A percentile compares a stretch with the other conserved stretches of the same genome.
Conservation (phyloP, 306 rosid genomes). For the Quercus glauca region DNA sequence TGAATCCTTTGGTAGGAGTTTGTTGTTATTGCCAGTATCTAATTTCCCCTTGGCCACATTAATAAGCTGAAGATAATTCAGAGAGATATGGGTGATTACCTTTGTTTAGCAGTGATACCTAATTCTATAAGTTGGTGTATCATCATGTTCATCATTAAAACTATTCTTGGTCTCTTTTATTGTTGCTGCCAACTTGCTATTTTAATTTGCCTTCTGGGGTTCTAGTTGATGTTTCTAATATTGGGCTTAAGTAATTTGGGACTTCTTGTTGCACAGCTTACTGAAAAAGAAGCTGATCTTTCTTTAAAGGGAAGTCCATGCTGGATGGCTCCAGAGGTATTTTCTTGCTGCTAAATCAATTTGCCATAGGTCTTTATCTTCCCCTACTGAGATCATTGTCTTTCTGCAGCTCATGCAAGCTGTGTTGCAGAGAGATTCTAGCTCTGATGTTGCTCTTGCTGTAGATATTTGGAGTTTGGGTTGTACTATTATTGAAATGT, state of each 20-base stretch:
- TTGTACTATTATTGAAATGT: too few species aligned
- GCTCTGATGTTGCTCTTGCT: conserved; percentile 77
- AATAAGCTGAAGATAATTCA: too few species aligned
- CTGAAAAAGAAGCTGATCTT: conserved; percentile 68
- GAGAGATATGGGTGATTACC: too few species aligned
- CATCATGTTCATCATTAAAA: too few species aligned
- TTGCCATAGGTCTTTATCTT: background rate
- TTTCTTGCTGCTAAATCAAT: conserved; percentile 18
- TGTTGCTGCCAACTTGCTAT: too few species aligned
- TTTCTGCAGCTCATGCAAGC: conserved; percentile 70
- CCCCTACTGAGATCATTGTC: conserved; percentile 22
- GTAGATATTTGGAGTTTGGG: conserved; percentile 91
- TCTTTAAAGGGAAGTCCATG: conserved; percentile 94
- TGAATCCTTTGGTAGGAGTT: background rate
- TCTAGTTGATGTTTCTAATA: background rate
- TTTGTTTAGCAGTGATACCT: too few species aligned
- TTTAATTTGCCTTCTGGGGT: background rate
- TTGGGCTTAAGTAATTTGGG: background rate
- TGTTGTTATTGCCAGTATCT: background rate
- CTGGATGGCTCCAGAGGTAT: conserved; percentile 99
- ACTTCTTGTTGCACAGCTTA: conserved; percentile 56
- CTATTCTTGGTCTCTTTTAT: too few species aligned
- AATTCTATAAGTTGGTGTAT: too few species aligned
- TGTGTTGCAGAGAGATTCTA: conserved; percentile 70
- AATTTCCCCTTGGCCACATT: too few species aligned